These are phyloP conservation scores for Yamadazyma buinensis DNA, from an alignment of 1,139 yeast species.

Conservation along the genomic window DNA sequence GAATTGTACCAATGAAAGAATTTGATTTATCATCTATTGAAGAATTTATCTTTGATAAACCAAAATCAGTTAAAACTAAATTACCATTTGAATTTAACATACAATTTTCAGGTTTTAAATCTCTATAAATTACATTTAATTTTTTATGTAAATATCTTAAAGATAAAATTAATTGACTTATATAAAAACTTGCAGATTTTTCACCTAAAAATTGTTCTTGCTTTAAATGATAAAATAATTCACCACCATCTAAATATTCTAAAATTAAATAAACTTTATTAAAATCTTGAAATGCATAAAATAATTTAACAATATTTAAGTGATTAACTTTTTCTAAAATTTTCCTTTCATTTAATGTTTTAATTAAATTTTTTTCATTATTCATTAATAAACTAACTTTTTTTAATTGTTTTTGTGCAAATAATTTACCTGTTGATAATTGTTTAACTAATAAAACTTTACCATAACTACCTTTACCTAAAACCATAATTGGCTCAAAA, in stretches of 20 bases:
- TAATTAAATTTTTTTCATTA: constrained; percentile 34
- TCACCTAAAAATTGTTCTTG: constrained; percentile 56
- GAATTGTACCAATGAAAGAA: constrained; percentile 90
- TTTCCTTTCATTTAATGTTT: constrained; percentile 42
- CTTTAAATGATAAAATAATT: constrained; percentile 76
- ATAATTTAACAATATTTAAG: constrained; percentile 83
- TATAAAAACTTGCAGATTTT: constrained; percentile 72
- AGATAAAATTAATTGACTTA: constrained; percentile 85
- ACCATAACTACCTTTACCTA: constrained; percentile 93
- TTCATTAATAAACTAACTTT: constrained; percentile 57
- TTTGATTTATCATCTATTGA: constrained; percentile 45
- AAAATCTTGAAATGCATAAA: constrained; percentile 85
- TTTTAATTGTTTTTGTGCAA: constrained; percentile 85
- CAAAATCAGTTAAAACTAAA: constrained; percentile 86
- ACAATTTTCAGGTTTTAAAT: constrained; percentile 92
- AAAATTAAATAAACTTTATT: constrained; percentile 74
- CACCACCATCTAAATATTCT: constrained; percentile 93
- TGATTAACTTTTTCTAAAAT: constrained; percentile 54
- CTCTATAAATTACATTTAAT: constrained; percentile 85
- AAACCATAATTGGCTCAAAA: constrained; percentile 71
- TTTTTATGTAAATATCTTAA: constrained; percentile 68
- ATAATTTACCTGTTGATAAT: constrained; percentile 58
- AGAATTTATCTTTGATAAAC: constrained; percentile 73
- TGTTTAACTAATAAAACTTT: constrained; percentile 80
- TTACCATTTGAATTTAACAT: constrained; percentile 76